Evolutionary conservation across 352 stramenopile genomes (phyloP).

Genomic region (Aphanomyces invadans): DNA sequence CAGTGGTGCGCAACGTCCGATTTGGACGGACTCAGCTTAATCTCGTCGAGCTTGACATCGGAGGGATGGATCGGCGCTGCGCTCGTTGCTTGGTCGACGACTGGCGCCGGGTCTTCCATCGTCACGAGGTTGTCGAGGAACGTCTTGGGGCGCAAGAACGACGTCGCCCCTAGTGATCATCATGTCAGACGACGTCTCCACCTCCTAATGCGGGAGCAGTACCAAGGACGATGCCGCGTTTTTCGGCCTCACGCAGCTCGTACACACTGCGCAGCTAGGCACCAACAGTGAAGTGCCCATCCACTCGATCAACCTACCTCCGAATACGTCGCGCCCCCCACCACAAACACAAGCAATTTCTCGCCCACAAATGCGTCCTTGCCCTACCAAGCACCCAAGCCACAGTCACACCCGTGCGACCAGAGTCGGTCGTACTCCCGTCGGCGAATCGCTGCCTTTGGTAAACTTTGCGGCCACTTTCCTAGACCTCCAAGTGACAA

Average conservation of each 20-base stretch:
- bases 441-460: not conserved
- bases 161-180: constrained; percentile 33
- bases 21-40: constrained; percentile 10
- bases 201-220: not conserved
- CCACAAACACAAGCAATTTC: constrained; percentile 94
- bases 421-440: not conserved
- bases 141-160: constrained; percentile 48
- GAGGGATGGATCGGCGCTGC: constrained; percentile 16
- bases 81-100: not conserved
- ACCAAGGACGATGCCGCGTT: constrained; percentile 62
- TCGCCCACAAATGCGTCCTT: constrained; percentile 61
- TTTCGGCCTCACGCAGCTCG: constrained; percentile 55
- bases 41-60: constrained; percentile 16
- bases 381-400: not conserved
- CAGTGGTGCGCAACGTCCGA: not conserved
- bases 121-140: constrained; percentile 54
- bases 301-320: constrained; percentile 53
- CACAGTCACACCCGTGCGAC: not conserved
- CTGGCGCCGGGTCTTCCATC: constrained; percentile 42
- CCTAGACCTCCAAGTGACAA: not conserved
- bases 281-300: not conserved
- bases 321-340: constrained; percentile 89
- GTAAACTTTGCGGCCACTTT: constrained; percentile 20
- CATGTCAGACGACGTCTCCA: not conserved
- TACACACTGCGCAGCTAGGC: constrained; percentile 70